phyloP scores from a whole-genome alignment of 2,329 filamentous ascomycete genomes.

The Pyricularia pennisetigena region DNA sequence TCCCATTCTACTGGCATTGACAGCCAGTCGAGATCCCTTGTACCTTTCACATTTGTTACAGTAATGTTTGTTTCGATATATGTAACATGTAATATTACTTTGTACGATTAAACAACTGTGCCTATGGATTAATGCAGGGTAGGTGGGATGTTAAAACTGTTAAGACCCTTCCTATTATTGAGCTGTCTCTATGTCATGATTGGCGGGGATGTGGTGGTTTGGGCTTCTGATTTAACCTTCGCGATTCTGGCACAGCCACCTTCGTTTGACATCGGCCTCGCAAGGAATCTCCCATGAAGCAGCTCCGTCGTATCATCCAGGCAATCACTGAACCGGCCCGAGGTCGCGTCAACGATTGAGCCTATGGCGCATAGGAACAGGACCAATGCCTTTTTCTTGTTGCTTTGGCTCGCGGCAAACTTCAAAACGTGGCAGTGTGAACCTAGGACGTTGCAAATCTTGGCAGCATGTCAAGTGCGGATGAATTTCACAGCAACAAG shows the following conservation, averaged over 20 bases:
- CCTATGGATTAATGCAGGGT: background rate
- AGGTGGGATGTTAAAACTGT: background rate
- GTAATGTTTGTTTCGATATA: background rate
- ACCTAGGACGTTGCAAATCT: background rate
- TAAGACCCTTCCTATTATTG: background rate
- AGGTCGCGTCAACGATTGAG: background rate
- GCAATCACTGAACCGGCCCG: background rate
- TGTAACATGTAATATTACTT: background rate
- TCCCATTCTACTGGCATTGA: background rate
- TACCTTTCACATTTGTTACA: background rate
- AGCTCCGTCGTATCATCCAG: background rate
- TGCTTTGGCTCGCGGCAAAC: background rate
- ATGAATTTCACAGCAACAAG: background rate
- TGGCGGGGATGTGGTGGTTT: background rate
- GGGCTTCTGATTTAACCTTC: background rate
- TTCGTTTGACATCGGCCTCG: background rate
- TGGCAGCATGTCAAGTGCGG: background rate
- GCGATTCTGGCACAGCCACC: background rate
- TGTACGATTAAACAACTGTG: background rate
- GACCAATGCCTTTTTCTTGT: background rate
- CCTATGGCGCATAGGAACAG: background rate
- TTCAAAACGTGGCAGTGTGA: constrained; percentile 1
- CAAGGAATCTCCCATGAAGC: background rate
- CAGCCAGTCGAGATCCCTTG: background rate
- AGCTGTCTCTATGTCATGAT: background rate